phyloP scores from a whole-genome alignment of 2,329 filamentous ascomycete species.

The Graphilbum fragrans region DNA sequence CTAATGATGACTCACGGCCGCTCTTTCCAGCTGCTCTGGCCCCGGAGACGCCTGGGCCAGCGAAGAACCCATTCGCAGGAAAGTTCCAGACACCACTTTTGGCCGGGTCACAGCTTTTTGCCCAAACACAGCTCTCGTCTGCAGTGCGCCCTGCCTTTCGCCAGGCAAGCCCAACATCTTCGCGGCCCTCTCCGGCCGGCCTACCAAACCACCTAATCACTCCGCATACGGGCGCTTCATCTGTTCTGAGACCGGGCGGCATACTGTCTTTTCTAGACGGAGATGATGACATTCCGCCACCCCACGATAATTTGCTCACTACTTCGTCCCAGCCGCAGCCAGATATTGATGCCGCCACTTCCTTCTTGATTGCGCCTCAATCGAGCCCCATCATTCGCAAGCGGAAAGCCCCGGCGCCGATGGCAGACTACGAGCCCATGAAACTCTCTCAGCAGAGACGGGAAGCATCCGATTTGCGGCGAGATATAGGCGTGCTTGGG shows the following conservation, averaged over 20 bases:
- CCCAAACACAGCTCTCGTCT: slow-evolving; percentile 41
- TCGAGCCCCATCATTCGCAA: slow-evolving; percentile 3
- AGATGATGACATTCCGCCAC: neutral
- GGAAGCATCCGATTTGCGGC: slow-evolving; percentile 9
- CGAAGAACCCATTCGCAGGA: slow-evolving; percentile 34
- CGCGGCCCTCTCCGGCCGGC: slow-evolving; percentile 36
- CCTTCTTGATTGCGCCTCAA: no score
- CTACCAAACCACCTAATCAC: slow-evolving; percentile 2
- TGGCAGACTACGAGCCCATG: slow-evolving; percentile 32
- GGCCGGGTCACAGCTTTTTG: slow-evolving; percentile 39
- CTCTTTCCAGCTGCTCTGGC: neutral
- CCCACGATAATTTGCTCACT: neutral
- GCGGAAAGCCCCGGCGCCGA: slow-evolving; percentile 16
- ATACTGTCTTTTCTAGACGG: neutral
- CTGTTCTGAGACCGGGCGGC: neutral
- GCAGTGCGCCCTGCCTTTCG: slow-evolving; percentile 37
- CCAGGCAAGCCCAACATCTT: slow-evolving; percentile 41
- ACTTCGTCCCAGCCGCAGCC: slow-evolving; percentile 5
- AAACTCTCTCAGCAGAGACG: slow-evolving; percentile 30
- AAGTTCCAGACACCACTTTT: slow-evolving; percentile 21
- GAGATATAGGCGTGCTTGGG: slow-evolving; percentile 6
- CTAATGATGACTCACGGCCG: neutral
- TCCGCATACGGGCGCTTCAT: neutral
- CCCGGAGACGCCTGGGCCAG: slow-evolving; percentile 36
- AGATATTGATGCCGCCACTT: no score